A percentile compares a stretch with the other conserved stretches of the same genome.
phyloP scores from a whole-genome alignment of 768 basidiomycete genomes.

The Pulveroboletus sp. region DNA sequence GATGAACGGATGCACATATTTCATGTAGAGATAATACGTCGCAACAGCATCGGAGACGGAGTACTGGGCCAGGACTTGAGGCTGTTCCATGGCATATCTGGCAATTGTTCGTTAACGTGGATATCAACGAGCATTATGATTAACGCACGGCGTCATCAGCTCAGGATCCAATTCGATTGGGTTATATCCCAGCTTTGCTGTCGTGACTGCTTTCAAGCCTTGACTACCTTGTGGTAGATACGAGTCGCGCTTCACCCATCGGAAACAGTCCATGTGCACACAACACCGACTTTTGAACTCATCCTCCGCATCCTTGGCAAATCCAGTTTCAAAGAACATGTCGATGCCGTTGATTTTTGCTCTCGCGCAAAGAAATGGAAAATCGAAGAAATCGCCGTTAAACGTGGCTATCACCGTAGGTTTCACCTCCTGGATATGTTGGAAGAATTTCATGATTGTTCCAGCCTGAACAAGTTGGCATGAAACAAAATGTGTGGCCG shows the following conservation, averaged over 20 bases:
- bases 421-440: slow-evolving; percentile 88
- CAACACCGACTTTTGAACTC: slow-evolving; percentile 93
- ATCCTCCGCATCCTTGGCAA: slow-evolving; percentile 86
- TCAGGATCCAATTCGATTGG: slow-evolving; percentile 98
- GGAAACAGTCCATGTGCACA: slow-evolving; percentile 98
- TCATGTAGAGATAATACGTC: slow-evolving; percentile 99
- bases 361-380: slow-evolving; percentile 90
- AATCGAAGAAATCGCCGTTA: slow-evolving; percentile 99
- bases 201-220: slow-evolving; percentile 97
- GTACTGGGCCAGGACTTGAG: slow-evolving; percentile 92
- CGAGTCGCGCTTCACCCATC: slow-evolving; percentile 99
- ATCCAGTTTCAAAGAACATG: slow-evolving; percentile 95
- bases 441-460: slow-evolving; percentile 84
- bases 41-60: slow-evolving; percentile 99
- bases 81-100: slow-evolving; percentile 95
- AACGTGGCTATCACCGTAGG: slow-evolving; percentile 98
- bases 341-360: slow-evolving; percentile 88
- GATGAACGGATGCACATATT: slow-evolving; percentile 99
- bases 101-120: not conserved
- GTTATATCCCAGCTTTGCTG: slow-evolving; percentile 92
- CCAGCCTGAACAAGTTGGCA: slow-evolving; percentile 54
- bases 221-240: slow-evolving; percentile 98
- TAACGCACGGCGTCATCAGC: slow-evolving; percentile 93
- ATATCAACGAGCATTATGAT: not conserved
- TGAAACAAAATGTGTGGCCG: not conserved